Base-by-base conservation (phyloP, 2,329 filamentous ascomycete species). In the Ophiostoma populinum region DNA sequence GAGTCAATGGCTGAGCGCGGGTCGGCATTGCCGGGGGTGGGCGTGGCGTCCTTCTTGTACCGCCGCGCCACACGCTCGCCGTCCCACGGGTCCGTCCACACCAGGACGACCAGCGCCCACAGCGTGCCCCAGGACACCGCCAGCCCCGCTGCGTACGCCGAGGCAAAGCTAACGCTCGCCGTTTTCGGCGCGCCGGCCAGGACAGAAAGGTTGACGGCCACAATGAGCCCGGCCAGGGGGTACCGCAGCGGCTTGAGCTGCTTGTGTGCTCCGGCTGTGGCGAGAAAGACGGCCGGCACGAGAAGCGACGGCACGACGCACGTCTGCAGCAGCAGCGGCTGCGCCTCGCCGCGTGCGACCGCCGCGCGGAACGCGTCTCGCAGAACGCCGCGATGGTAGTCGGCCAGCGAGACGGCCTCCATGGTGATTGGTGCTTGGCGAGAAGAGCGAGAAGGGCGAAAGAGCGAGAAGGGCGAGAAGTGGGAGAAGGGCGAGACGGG, bases 1-100 rank as follows among this genome's bases (percentile, higher is more conserved):
- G 18, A 10, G 16, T 2, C 16, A 5, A 3, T 15, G n/a, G 24
- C 17, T 15, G 18, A 27, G 20, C 18, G n/a, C 17, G 11, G 11
- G 8, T 24, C 12, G 13, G 28, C n/a, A n/a, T n/a, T n/a, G n/a
- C n/a, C n/a, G n/a, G n/a, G n/a, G n/a, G n/a, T n/a, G n/a, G n/a
- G n/a, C n/a, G n/a, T n/a, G n/a, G n/a, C n/a, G n/a, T n/a, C n/a
- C n/a, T n/a, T n/a, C n/a, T n/a, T n/a, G n/a, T n/a, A n/a, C 24
- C 42, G 20, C 24, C 34, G 24, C 16, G 62, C 50, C 0, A 66
- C 57, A 42, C 70, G 60, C 41, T 61, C 67, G 0, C 63, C 63
- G 15, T 70, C 65, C 47, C 62, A 64, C 4, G 70, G 67, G 13
- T 56, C 52, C 30, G 57, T 63, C 53, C 66, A 68, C 2, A 75